phyloP scores from a whole-genome alignment of 768 basidiomycete genomes.

The Podaxis sp. region DNA sequence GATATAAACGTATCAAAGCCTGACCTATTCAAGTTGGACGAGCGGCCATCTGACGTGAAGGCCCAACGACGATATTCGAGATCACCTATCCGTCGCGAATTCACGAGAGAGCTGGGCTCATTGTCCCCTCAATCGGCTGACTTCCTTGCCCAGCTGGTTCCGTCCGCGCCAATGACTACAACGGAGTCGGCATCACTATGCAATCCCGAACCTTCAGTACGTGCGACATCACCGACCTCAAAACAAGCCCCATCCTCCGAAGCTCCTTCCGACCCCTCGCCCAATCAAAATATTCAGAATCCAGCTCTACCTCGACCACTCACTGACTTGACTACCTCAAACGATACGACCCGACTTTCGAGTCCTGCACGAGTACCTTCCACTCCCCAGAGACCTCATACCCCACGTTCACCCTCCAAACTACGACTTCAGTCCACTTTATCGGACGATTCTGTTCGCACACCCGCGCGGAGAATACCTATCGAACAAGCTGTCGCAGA shows the following conservation, averaged over 20 bases:
- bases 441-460: conserved; percentile 41
- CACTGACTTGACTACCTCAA: conserved; percentile 21
- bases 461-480: conserved; percentile 67
- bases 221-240: conserved; percentile 18
- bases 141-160: conserved; percentile 25
- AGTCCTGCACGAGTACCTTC: conserved; percentile 24
- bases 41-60: background rate
- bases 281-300: background rate
- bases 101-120: conserved; percentile 46
- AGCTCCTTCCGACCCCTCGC: background rate
- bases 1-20: background rate
- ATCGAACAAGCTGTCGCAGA: conserved; percentile 50
- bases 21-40: background rate
- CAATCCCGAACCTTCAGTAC: background rate
- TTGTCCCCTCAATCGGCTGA: conserved; percentile 58
- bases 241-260: background rate
- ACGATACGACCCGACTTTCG: conserved; percentile 25
- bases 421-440: conserved; percentile 28
- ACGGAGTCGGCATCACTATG: background rate
- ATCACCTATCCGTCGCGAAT: conserved; percentile 7
- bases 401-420: conserved; percentile 25
- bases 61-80: conserved; percentile 7
- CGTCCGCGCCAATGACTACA: conserved; percentile 16
- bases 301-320: conserved; percentile 29
- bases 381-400: conserved; percentile 16